Evolutionary conservation across 495 filamentous ascomycete genomes (phyloP), one percentile per base, ranked within the genome.

Genomic region (Penicillium chermesinum): DNA sequence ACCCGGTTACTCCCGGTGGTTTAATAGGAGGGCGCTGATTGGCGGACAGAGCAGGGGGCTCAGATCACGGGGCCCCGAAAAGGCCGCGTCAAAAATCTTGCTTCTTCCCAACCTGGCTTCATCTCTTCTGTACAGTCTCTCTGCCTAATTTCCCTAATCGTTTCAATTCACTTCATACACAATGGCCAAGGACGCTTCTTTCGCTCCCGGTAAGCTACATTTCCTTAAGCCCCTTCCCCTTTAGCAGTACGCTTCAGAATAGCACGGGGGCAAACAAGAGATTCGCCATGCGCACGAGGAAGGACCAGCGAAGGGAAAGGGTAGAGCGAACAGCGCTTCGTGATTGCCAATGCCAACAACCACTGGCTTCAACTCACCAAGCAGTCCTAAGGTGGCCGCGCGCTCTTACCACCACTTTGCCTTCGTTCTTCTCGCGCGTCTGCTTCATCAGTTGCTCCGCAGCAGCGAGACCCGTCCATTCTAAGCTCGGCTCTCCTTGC

Each of bases 161-260:
- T 57, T 42, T 52, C 54, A 50, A 63, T 46, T 50, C 51, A 52
- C 44, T 46, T 40, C 38, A 49, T 62, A 65, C 70, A 71, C 54
- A 69, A 77, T 74, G 73, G 63, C 66, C 58, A 73, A 69, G 61
- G 62, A 66, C 48, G 66, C 58, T 62, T 55, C 49, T 57, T 70
- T 72, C 69, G 59, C 67, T 64, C 65, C 64, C 43, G 70, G 70
- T 73, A 71, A 68, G 70, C 36, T 50, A 27, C 21, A 16, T 38
- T 38, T 14, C 42, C 36, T 47, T 49, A 41, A 41, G 39, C 48
- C 50, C 15, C 45, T 52, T 44, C 52, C 38, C 38, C 38, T 16
- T 22, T 22, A 34, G 21, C 14, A 21, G 44, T 5, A 18, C 18
- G n/a, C 16, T 34, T 44, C 6, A 12, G 43, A 17, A 9, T 14